Conservation (phyloP, 2,329 filamentous ascomycete species). For the Teratosphaeria epicoccoides region DNA sequence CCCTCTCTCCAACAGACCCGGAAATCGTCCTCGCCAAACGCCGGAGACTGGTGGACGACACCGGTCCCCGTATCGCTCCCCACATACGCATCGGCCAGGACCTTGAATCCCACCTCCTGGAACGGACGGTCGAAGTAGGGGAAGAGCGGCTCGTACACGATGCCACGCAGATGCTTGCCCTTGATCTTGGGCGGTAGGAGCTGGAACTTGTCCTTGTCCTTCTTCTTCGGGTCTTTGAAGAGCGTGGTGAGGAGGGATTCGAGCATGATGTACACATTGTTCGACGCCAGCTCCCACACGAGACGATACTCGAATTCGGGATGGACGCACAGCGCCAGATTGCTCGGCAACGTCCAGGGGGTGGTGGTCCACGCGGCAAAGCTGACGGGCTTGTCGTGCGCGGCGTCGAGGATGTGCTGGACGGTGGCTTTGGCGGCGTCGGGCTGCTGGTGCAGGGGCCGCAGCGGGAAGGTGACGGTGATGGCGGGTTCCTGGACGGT, state of each 20-base stretch:
- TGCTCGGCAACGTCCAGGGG: conserved; percentile 75
- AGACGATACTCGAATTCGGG: conserved; percentile 82
- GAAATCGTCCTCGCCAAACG: conserved; percentile 95
- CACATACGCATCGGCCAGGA: conserved; percentile 76
- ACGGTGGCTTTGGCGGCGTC: conserved; percentile 19
- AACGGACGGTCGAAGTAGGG: conserved; percentile 84
- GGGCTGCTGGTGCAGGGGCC: conserved; percentile 30
- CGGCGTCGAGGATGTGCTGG: conserved; percentile 21
- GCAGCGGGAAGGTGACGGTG: conserved; percentile 75
- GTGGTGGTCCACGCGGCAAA: conserved; percentile 86
- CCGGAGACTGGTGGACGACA: conserved; percentile 86
- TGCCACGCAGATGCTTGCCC: conserved; percentile 75
- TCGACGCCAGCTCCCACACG: conserved; percentile 69
- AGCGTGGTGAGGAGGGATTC: conserved; percentile 71
- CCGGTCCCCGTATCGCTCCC: conserved; percentile 84
- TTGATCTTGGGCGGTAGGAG: conserved; percentile 61
- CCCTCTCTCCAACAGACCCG: conserved; percentile 65
- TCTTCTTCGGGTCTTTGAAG: conserved; percentile 94
- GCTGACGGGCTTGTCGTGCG: conserved; percentile 51
- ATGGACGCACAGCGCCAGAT: conserved; percentile 65
- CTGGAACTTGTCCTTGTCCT: conserved; percentile 66
- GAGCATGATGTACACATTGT: conserved; percentile 74
- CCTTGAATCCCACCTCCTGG: conserved; percentile 71
- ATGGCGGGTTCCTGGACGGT: conserved; percentile 84
- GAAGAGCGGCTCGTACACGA: conserved; percentile 83